Conservation (phyloP, 345 rosid genomes). For the Corymbia maculata region DNA sequence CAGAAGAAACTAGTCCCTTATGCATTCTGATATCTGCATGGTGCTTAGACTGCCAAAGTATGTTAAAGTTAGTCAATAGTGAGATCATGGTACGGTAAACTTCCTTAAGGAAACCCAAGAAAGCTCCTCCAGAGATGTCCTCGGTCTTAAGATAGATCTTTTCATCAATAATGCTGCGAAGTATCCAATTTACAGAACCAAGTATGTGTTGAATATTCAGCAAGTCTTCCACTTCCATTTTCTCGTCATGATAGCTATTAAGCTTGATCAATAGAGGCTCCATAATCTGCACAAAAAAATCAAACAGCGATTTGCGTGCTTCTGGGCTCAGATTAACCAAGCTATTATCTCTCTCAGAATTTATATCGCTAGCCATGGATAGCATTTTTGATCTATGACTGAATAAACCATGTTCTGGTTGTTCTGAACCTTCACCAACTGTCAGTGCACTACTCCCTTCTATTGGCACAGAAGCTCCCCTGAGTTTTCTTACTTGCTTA, state of each 20-base stretch:
- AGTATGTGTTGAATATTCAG: slow-evolving; percentile 36
- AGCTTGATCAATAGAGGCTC: slow-evolving; percentile 66
- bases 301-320: slow-evolving; percentile 56
- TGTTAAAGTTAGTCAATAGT: slow-evolving; percentile 23
- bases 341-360: slow-evolving; percentile 22
- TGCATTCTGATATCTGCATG: slow-evolving; percentile 11
- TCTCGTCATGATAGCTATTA: slow-evolving; percentile 26
- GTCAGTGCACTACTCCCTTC: slow-evolving; percentile 19
- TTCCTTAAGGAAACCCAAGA: slow-evolving; percentile 57
- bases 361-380: slow-evolving; percentile 8
- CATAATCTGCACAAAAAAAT: slow-evolving; percentile 73
- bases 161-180: slow-evolving; percentile 38
- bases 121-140: slow-evolving; percentile 73
- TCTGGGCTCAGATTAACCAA: slow-evolving; percentile 44
- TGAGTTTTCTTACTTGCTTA: slow-evolving; percentile 46
- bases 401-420: slow-evolving; percentile 7
- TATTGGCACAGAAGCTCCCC: slow-evolving; percentile 25
- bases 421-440: slow-evolving; percentile 20
- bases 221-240: slow-evolving; percentile 22
- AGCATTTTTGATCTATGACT: slow-evolving; percentile 5
- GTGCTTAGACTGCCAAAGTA: slow-evolving; percentile 17
- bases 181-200: slow-evolving; percentile 45
- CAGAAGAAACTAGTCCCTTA: slow-evolving; percentile 23
- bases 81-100: slow-evolving; percentile 37
- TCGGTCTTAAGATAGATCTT: slow-evolving; percentile 61